Conservation (phyloP, 2,329 filamentous ascomycete species). For the Botryotinia convoluta region DNA sequence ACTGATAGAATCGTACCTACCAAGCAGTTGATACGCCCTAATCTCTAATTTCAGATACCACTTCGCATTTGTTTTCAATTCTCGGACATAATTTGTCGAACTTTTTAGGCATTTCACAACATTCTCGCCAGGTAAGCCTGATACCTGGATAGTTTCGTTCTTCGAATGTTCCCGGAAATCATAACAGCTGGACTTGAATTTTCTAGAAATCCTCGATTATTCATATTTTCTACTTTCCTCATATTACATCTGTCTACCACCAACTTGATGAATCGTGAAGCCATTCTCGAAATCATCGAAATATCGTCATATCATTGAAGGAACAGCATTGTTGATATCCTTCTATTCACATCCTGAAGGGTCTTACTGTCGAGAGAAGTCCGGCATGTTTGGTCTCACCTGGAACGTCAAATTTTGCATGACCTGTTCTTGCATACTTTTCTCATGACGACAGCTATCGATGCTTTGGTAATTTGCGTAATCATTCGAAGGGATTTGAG, state of each 20-base stretch:
- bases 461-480: neutral
- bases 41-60: neutral
- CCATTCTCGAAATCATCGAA: slow-evolving; percentile 11
- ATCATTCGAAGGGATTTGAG: neutral
- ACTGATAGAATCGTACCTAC: neutral
- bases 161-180: neutral
- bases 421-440: slow-evolving; percentile 16
- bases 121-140: neutral
- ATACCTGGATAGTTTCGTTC: neutral
- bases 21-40: neutral
- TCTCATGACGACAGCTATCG: slow-evolving; percentile 5
- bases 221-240: slow-evolving; percentile 1
- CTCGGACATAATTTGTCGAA: slow-evolving; percentile 2
- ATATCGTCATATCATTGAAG: slow-evolving; percentile 17
- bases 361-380: slow-evolving; percentile 7
- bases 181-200: neutral
- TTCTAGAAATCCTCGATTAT: neutral
- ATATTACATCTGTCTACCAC: slow-evolving; percentile 1
- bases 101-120: neutral
- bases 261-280: slow-evolving; percentile 23
- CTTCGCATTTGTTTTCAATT: neutral
- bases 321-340: slow-evolving; percentile 16
- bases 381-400: neutral
- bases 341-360: neutral
- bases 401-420: neutral